Base-by-base conservation (phyloP, 768 basidiomycete species). In the Leccinum truebloodii region DNA sequence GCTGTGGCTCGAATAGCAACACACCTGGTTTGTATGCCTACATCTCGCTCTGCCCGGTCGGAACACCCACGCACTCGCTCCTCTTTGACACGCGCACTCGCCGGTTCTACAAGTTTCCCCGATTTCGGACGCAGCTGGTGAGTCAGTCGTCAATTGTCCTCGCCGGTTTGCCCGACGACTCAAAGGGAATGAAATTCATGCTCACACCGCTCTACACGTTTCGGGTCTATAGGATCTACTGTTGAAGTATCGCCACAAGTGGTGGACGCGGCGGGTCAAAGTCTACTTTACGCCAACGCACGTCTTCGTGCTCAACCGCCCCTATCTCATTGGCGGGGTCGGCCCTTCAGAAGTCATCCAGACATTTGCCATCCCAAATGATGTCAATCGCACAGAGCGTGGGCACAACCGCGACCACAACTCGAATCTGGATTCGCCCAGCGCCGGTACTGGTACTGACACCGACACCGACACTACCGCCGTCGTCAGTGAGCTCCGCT, bases 31-130 rank as follows among this genome's bases (percentile, higher is more conserved):
- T 3, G 7, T 70, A 65, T 18, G 62, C 34, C 6, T 62, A 62
- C 8, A 35, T 69, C 50, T 62, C 63, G 24, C 59, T 69, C 41
- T 54, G 52, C 50, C 8, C 55, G 3, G 13, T 52, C 7, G 57
- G 37, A 26, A 59, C 32, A 57, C 14, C 64, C 22, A 52, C 30
- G 20, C 54, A 60, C 9, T 58, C 65, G 0, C 16, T 70, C 39
- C n/a, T 70, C 13, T 67, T 67, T 34, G 62, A 67, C 57, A 37
- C 55, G 5, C 41, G 26, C 13, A 30, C 6, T 32, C 58, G 62
- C 28, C 63, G 28, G n/a, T 67, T 67, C 53, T 62, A 62, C 60
- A 70, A 67, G 32, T 67, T 65, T 24, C 68, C 68, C 16, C 54
- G 41, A 28, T 7, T 28, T 18, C 55, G 62, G 46, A 62, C 60